phyloP scores from a whole-genome alignment of 1,284 basidiomycete species.

The Heterobasidion parviporum region DNA sequence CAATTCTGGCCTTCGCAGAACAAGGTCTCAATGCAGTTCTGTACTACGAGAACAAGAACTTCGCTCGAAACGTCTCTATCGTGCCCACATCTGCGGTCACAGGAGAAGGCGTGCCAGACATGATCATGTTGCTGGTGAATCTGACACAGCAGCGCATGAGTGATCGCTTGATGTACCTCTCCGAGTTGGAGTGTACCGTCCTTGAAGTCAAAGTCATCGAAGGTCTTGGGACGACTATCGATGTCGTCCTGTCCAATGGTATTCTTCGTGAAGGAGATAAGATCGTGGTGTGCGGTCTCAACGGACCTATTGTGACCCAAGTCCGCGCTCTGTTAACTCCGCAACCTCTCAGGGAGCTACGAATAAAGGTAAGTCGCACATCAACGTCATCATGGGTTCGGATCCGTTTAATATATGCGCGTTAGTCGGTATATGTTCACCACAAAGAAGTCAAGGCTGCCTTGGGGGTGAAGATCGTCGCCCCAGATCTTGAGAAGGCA shows the following conservation, averaged over 20 bases:
- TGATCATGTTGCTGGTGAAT: constrained; percentile 97
- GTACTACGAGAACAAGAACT: constrained; percentile 98
- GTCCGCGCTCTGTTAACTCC: constrained; percentile 93
- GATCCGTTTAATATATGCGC: constrained; percentile 3
- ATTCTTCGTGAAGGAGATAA: constrained; percentile 88
- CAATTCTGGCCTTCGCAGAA: constrained; percentile 91
- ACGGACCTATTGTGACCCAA: constrained; percentile 96
- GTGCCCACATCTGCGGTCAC: constrained; percentile 98
- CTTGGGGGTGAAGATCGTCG: constrained; percentile 94
- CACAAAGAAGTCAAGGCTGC: constrained; percentile 98
- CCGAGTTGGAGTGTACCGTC: constrained; percentile 98
- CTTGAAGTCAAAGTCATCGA: constrained; percentile 99
- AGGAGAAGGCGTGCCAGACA: constrained; percentile 98
- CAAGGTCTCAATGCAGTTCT: constrained; percentile 94
- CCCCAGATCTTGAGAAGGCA: constrained; percentile 97
- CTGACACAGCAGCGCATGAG: constrained; percentile 98
- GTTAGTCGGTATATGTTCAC: constrained; percentile 90
- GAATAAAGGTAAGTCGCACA: constrained; percentile 70
- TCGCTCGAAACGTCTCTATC: constrained; percentile 90
- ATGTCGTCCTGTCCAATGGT: constrained; percentile 96
- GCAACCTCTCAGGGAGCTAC: constrained; percentile 92
- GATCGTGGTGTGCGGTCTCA: constrained; percentile 96
- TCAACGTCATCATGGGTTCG: background rate
- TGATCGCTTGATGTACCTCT: constrained; percentile 95
- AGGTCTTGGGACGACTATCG: constrained; percentile 96